Evolutionary conservation across 164 flowering plant species (phyloP), one percentile per base, ranked within the genome.

Genomic region (Tinospora cordifolia): DNA sequence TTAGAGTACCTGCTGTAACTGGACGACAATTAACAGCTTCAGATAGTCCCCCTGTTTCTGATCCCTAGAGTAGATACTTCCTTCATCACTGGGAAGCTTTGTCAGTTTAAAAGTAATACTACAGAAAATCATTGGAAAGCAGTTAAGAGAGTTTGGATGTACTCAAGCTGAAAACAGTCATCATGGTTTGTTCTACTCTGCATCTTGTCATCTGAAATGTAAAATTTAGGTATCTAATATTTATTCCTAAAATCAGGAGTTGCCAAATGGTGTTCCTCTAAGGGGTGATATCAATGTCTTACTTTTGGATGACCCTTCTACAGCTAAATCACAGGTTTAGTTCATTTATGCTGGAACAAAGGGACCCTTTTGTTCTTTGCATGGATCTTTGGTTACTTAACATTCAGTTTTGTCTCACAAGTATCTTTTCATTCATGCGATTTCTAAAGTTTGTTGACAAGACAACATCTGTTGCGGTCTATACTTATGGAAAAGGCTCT

Each of bases 391-490:
- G 21, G 60, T 54, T 62, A 58, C 17, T 36, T 34, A 13, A 17
- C 62, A 51, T 19, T 46, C 54, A 14, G 63, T 6, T 51, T 75
- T 58, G 64, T 41, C 73, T 69, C 30, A 63, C 65, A 9, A 11
- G 41, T 74, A 38, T 46, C 26, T 57, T 25, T 30, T 63, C 3
- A 12, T 30, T 73, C 73, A 8, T 85, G 75, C 38, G 92, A 98
- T 95, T 95, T 83, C 96, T 95, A 72, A 95, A 95, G 87, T 95
- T 95, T 80, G 99, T 95, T 38, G 99, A 95, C 86, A 95, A 95
- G 87, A 95, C 99, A 8, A 97, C 99, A 68, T 98, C 99, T 26
- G 68, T 95, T 8, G 98, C 99, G 73, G 92, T 95, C 65, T 95
- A 95, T 79, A 95, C 99, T 49, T 95, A 98, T 19, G 98, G 99